Evolutionary conservation across 1,284 basidiomycete genomes (phyloP), one percentile per base, ranked within the genome.

Genomic region (Anthracocystis walkeri): DNA sequence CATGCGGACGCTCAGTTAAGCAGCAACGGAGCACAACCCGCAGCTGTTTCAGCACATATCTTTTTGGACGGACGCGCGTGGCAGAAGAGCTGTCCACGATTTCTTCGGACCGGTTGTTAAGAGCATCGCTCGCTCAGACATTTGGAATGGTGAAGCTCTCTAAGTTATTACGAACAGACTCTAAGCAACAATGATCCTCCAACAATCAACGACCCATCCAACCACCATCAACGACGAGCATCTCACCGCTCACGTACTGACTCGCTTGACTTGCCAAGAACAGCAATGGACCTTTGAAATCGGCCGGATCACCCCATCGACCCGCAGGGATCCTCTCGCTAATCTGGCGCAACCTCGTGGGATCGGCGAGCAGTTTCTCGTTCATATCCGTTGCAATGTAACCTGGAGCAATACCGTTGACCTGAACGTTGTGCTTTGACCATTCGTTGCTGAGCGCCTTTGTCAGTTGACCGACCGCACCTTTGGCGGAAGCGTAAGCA

Each of bases 271-370:
- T 93, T 6, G 94, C 92, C 38, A 97, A 90, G 87, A 93, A 97
- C n/a, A 97, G 90, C 58, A 93, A 86, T 0, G 93, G 92, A 7
- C 95, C 95, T 35, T 92, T 93, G 86, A 97, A 95, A 87, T 97
- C 95, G 46, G 87, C 87, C 1, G 95, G 93, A 33, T 89, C 87
- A 41, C 93, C 95, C 95, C 95, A 97, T 66, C 95, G 88, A 20
- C 91, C 77, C 4, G 77, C 77, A 2, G 80, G 80, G 35, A 82
- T 81, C n/a, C 79, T 71, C 52, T 96, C 94, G 63, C 92, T 90
- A 82, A 97, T 96, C 87, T 97, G 95, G 58, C 90, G 90, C 65
- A 91, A 88, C 56, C 93, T 90, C 45, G 87, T 88, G 41, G 91
- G 90, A 86, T 95, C 91, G 53, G 88, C 87, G 48, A 94, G 88